Evolutionary conservation across 1,284 basidiomycete genomes (phyloP), one percentile per base, ranked within the genome.

Genomic region (Ceratorhiza oryzae-sativae): DNA sequence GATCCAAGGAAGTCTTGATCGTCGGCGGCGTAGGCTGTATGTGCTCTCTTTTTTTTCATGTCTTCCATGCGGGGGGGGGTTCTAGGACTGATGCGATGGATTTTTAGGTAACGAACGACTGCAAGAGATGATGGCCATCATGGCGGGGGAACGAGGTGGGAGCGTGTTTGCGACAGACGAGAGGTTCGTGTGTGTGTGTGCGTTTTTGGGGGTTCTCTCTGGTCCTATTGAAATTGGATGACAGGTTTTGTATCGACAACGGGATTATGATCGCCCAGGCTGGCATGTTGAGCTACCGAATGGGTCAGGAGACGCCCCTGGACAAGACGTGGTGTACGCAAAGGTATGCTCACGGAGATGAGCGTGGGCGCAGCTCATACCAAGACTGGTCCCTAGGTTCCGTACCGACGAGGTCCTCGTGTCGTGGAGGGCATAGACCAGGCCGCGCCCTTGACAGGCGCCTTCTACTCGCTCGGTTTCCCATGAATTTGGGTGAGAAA

Each of bases 241-340:
- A n/a, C n/a, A 97, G 95, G 71, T 98, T 97, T 81, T 98, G 97
- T 81, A 98, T 99, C 75, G 97, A 99, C 81, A 99, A 99, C 78
- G 97, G 97, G 1, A 97, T 99, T 78, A 99, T 99, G 97, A 99
- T 99, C 72, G 97, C 97, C 0, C 97, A 99, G 80, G 97, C 97
- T 1, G 97, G 97, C 30, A 84, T 99, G 58, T 84, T 99, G 45
- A 90, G 91, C 72, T 94, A 89, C 80, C 86, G 97, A 5, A 98
- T 97, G 95, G 97, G 97, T n/a, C 86, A 89, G 75, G 81, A 82
- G 56, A 97, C 94, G 0, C 86, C 90, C 1, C 78, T 98, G 39
- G 81, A 85, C 48, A 88, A 96, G 79, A 95, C 90, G 72, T 90
- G 88, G 41, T 95, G 94, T 76, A 98, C 95, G 5, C 95, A 98